Base-by-base conservation (phyloP, 768 basidiomycete genomes). In the Sutorius australiensis region DNA sequence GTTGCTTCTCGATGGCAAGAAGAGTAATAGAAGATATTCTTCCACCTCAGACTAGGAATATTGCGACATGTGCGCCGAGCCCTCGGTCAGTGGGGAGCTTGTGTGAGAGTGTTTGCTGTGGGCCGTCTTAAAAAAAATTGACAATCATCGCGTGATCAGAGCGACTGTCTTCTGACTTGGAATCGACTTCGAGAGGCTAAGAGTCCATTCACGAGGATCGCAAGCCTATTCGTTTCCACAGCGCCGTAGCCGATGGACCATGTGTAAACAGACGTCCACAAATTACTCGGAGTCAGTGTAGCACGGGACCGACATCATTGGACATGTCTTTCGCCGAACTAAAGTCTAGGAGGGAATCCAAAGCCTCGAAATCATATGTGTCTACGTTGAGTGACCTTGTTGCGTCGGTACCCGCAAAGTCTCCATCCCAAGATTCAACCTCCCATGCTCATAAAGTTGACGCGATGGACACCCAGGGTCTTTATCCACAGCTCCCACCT, bases 291-390 rank as follows among this genome's bases (percentile, higher is more conserved):
- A 36, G 16, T 9, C 34, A 9, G 9, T 8, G 16, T 5, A 6
- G 13, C 13, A 27, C 24, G 11, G 7, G 36, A 5, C 38, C 3
- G 14, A 11, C 24, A 4, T 24, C 2, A 24, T 4, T n/a, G n/a
- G n/a, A n/a, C 50, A 76, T 75, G 75, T 71, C 71, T 10, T 76
- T 75, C 34, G 36, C 58, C 32, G 64, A 66, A 36, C 56, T 76
- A 28, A 68, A 67, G 44, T 56, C 60, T 38, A 58, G 61, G 44
- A 66, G 67, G 27, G 64, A 68, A 43, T 34, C 63, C n/a, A 72
- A 69, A 53, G 48, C 49, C 16, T 60, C 64, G 37, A 66, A 51
- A 71, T 73, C 70, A 65, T 72, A 72, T 70, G 66, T 75, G 11
- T 60, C 68, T 59, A 56, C 64, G 48, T 49, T 58, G 56, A 61